Conservation (phyloP, 192 early-diverging fungal genomes). For the Coemansia sp. region DNA sequence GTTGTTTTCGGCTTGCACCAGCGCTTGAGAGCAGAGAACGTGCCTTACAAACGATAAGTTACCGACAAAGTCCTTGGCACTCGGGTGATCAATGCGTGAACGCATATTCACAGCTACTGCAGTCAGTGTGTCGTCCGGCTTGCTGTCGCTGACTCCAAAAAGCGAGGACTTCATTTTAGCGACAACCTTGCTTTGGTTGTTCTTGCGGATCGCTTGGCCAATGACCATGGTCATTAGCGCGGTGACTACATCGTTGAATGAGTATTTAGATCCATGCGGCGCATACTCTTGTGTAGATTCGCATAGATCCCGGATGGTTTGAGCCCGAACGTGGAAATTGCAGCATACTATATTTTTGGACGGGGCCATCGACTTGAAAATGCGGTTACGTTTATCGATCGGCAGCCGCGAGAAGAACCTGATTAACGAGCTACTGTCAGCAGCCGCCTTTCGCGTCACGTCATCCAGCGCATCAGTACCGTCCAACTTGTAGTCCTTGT, state of each 20-base stretch:
- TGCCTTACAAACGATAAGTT: not conserved
- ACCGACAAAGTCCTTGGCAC: not conserved
- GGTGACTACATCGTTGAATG: not conserved
- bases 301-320: not conserved
- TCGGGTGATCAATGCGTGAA: not conserved
- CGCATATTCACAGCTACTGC: not conserved
- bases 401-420: slow-evolving; percentile 16
- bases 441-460: not conserved
- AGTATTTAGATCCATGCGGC: not conserved
- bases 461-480: not conserved
- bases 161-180: not conserved
- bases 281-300: not conserved
- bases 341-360: not conserved
- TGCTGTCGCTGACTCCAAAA: not conserved
- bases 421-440: not conserved
- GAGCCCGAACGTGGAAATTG: slow-evolving; percentile 13
- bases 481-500: not conserved
- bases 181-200: not conserved
- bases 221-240: not conserved
- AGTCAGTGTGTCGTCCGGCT: not conserved
- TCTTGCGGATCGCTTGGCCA: not conserved
- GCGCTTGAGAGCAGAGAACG: not conserved
- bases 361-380: not conserved
- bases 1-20: not conserved
- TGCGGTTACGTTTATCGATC: not conserved